Evolutionary conservation across 2,329 filamentous ascomycete species (phyloP).

Genomic region (Colletotrichum viniferum): DNA sequence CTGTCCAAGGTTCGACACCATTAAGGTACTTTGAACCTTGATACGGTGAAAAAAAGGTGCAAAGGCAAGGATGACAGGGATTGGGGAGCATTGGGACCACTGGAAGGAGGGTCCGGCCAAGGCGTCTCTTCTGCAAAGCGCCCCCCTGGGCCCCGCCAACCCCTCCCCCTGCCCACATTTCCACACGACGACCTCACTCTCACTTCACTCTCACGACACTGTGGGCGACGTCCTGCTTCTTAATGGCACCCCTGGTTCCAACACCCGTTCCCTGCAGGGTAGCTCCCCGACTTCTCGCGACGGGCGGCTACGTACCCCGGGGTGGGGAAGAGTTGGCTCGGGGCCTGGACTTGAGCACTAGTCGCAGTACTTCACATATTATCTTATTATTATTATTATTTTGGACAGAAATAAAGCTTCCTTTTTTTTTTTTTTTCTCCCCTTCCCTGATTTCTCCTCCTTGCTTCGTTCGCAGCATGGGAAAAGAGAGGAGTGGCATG

Average conservation of each 20-base stretch:
- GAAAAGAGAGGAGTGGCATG: not conserved
- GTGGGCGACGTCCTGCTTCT: not conserved
- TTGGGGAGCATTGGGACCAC: not conserved
- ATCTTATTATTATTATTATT: not conserved
- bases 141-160: not conserved
- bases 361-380: not conserved
- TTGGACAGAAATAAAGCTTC: not conserved
- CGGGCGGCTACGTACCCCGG: constrained; percentile 17
- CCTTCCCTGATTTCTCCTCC: not conserved
- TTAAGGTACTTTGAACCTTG: not conserved
- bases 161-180: not conserved
- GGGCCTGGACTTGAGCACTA: not conserved
- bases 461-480: not conserved
- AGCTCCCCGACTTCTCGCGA: constrained; percentile 13
- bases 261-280: not conserved
- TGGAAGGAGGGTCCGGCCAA: constrained; percentile 16
- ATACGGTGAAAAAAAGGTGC: not conserved
- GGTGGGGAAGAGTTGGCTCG: not conserved
- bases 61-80: not conserved
- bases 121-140: not conserved
- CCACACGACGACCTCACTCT: not conserved
- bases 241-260: constrained; percentile 12
- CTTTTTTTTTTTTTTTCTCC: too few relatives aligned
- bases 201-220: constrained; percentile 4
- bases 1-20: constrained; percentile 1